Conservation (phyloP, 2,329 filamentous ascomycete species). For the Epichloe typhina region DNA sequence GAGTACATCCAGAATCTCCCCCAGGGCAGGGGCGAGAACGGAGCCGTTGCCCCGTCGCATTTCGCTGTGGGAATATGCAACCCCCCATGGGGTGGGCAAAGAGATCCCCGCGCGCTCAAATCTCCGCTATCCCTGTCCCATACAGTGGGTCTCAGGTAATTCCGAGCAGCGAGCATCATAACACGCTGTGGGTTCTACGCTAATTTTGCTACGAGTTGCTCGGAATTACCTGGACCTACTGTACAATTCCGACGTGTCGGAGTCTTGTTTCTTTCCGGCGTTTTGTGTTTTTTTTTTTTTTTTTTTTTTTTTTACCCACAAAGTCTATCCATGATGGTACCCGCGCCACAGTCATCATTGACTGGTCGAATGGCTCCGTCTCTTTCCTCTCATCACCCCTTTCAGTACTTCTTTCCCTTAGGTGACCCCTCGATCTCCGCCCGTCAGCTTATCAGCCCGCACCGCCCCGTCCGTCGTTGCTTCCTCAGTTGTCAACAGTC, state of each 20-base stretch:
- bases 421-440: neutral
- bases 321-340: neutral
- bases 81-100: no score
- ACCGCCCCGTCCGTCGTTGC: neutral
- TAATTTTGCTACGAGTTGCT: no score
- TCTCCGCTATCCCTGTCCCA: neutral
- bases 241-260: neutral
- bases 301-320: neutral
- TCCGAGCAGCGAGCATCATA: no score
- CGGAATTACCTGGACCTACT: no score
- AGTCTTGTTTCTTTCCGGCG: neutral
- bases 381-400: neutral
- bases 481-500: neutral
- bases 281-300: neutral
- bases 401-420: neutral
- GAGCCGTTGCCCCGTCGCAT: no score
- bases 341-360: neutral
- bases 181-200: no score
- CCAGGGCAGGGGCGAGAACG: no score
- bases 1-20: no score
- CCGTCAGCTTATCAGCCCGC: neutral
- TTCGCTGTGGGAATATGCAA: no score
- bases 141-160: no score
- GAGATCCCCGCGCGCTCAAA: neutral
- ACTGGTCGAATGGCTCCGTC: neutral